phyloP scores from a whole-genome alignment of 306 rosid species.

The Malus orientalis region DNA sequence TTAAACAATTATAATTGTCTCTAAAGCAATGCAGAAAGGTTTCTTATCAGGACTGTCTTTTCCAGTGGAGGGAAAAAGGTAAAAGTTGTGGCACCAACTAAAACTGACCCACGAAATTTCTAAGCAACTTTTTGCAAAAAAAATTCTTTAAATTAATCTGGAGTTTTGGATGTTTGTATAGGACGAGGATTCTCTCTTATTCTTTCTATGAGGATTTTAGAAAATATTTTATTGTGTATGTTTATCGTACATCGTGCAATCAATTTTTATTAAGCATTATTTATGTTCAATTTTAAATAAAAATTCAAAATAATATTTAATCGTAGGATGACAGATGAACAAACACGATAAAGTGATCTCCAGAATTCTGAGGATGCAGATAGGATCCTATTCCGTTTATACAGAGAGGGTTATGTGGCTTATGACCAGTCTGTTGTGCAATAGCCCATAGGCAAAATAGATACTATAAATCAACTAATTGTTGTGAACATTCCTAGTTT shows the following conservation, averaged over 20 bases:
- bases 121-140: conserved; percentile 1
- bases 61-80: conserved; percentile 30
- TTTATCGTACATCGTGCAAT: no score
- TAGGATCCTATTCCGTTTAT: no score
- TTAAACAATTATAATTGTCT: conserved; percentile 4
- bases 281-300: no score
- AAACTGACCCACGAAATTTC: conserved; percentile 24
- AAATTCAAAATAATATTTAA: no score
- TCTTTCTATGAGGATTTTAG: no score
- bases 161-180: conserved; percentile 1
- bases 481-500: no score
- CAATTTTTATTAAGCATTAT: fast-evolving
- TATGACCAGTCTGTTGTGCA: no score
- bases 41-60: conserved; percentile 17
- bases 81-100: conserved; percentile 7
- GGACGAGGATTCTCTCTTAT: neutral
- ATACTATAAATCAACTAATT: no score
- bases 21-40: neutral
- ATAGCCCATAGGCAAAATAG: neutral
- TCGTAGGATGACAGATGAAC: fast-evolving
- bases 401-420: no score
- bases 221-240: no score
- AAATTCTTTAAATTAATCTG: neutral
- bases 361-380: no score
- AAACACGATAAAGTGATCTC: no score